Evolutionary conservation across 1,139 yeast species (phyloP).

Genomic region (Geotrichum restrictum): DNA sequence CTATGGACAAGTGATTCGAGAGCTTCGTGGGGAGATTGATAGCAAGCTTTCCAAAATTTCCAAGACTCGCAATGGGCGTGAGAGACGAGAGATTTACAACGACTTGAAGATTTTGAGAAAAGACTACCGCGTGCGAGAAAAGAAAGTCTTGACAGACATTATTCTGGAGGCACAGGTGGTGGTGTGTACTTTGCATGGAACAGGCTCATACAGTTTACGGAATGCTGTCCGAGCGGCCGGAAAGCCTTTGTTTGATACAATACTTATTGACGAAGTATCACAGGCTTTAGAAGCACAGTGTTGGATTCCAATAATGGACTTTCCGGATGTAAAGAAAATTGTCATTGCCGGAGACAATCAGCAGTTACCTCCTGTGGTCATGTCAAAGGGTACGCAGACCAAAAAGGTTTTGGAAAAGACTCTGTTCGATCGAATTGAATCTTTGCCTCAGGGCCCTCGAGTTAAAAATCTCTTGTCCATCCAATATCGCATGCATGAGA

Average conservation of each 20-base stretch:
- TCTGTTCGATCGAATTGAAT: constrained; percentile 72
- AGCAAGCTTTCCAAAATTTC: constrained; percentile 54
- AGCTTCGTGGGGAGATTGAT: constrained; percentile 67
- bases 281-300: constrained; percentile 94
- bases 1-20: constrained; percentile 59
- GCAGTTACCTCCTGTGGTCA: constrained; percentile 60
- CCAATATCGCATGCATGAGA: constrained; percentile 82
- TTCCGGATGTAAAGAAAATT: constrained; percentile 55
- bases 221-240: constrained; percentile 42
- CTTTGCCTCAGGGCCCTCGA: constrained; percentile 46
- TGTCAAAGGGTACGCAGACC: constrained; percentile 37
- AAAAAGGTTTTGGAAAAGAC: constrained; percentile 53
- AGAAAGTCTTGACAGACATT: constrained; percentile 56
- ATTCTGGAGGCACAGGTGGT: constrained; percentile 64
- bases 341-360: constrained; percentile 65
- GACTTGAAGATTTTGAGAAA: constrained; percentile 66
- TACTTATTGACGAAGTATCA: constrained; percentile 92
- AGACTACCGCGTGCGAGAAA: constrained; percentile 66
- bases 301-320: constrained; percentile 86
- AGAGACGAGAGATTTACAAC: constrained; percentile 61
- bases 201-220: constrained; percentile 66
- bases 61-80: constrained; percentile 62
- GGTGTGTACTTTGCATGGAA: constrained; percentile 80
- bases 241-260: constrained; percentile 60
- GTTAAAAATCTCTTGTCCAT: constrained; percentile 57